phyloP scores from a whole-genome alignment of 2,329 filamentous ascomycete species.

The Ceratocystis alfenasii region DNA sequence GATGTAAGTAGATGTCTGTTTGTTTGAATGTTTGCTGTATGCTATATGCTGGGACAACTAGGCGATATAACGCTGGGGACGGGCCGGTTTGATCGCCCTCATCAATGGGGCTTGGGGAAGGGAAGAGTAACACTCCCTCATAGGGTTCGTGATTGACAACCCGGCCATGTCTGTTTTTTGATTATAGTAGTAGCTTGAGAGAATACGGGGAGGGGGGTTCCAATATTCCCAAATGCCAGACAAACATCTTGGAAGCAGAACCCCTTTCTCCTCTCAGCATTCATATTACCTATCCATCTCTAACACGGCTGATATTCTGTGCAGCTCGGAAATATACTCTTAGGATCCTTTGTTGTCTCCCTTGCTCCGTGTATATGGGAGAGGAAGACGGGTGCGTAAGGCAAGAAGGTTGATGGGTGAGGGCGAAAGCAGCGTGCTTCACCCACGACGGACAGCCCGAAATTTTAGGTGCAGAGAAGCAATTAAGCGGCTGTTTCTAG shows the following conservation, averaged over 20 bases:
- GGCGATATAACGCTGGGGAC: neutral
- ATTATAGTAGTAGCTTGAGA: neutral
- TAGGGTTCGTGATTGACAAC: too few relatives aligned
- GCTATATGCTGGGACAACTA: neutral
- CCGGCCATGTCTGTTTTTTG: neutral
- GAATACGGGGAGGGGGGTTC: neutral
- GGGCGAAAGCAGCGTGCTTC: neutral
- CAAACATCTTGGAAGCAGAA: too few relatives aligned
- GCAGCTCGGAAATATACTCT: neutral
- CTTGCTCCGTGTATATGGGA: neutral
- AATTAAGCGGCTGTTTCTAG: neutral
- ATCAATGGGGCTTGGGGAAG: too few relatives aligned
- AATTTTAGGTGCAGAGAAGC: neutral
- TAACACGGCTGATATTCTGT: constrained; percentile 8
- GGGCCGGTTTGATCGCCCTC: constrained; percentile 5
- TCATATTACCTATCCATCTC: neutral
- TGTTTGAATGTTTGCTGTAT: too few relatives aligned
- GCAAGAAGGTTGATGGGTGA: neutral
- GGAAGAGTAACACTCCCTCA: too few relatives aligned
- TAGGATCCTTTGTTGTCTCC: neutral
- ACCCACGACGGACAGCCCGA: neutral
- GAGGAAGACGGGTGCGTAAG: neutral
- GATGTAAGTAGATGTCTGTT: too few relatives aligned
- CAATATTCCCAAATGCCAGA: too few relatives aligned
- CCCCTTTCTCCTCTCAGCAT: too few relatives aligned